Evolutionary conservation across 2,329 filamentous ascomycete genomes (phyloP).

Genomic region (Coleophoma eucalyptorum): DNA sequence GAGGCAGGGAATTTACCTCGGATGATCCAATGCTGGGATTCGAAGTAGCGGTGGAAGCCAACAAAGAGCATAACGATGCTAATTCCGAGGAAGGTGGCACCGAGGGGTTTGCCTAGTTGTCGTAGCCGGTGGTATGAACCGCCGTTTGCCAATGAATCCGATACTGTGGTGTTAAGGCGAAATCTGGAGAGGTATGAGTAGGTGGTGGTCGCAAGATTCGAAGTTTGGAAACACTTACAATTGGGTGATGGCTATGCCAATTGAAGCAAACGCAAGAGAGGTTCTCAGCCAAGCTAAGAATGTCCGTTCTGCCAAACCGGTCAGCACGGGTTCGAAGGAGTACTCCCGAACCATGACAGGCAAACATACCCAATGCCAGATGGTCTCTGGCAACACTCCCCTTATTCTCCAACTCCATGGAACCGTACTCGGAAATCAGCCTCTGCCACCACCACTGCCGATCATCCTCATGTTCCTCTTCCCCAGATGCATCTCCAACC

Average conservation of each 20-base stretch:
- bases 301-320: conserved; percentile 59
- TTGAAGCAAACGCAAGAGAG: conserved; percentile 75
- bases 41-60: conserved; percentile 76
- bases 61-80: conserved; percentile 71
- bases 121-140: conserved; percentile 42
- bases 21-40: conserved; percentile 76
- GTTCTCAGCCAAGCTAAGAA: conserved; percentile 85
- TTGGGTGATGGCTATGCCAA: conserved; percentile 80
- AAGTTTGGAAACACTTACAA: conserved; percentile 35
- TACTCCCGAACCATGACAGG: not conserved
- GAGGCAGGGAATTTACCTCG: conserved; percentile 77
- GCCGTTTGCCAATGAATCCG: conserved; percentile 11
- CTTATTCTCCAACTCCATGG: conserved; percentile 78
- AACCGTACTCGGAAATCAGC: conserved; percentile 40
- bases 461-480: conserved; percentile 14
- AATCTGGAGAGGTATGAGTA: conserved; percentile 38
- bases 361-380: conserved; percentile 64
- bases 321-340: not conserved
- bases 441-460: conserved; percentile 47
- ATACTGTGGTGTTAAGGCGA: conserved; percentile 66
- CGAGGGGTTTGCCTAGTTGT: conserved; percentile 68
- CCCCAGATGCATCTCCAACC: conserved; percentile 1
- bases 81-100: conserved; percentile 72
- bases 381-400: conserved; percentile 81
- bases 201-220: not conserved